phyloP scores from a whole-genome alignment of 495 filamentous ascomycete genomes.

The Penicillium angulare region DNA sequence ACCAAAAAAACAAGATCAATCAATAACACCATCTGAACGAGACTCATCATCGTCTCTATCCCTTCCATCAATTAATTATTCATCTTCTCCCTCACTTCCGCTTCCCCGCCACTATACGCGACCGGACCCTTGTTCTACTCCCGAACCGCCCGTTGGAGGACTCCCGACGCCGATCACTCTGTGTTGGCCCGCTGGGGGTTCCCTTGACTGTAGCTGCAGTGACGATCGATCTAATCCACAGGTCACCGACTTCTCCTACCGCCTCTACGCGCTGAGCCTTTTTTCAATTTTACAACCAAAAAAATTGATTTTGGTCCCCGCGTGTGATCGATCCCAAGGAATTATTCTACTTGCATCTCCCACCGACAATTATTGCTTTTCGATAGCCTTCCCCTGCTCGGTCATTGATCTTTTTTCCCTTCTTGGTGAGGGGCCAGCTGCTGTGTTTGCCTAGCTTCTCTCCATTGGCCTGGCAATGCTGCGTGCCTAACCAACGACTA shows the following conservation, averaged over 20 bases:
- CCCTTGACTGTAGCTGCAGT: constrained; percentile 17
- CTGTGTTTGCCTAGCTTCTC: constrained; percentile 5
- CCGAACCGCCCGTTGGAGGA: constrained; percentile 11
- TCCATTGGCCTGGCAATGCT: constrained; percentile 17
- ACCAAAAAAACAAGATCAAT: too few species aligned
- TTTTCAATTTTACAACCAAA: too few species aligned
- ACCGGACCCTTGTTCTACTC: constrained; percentile 16
- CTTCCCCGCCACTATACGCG: constrained; percentile 7
- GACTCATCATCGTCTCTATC: too few species aligned
- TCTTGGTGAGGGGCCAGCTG: background rate
- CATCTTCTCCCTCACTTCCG: constrained; percentile 17
- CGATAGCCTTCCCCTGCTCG: too few species aligned
- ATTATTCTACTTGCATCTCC: too few species aligned
- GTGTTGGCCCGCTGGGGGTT: constrained; percentile 16
- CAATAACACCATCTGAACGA: too few species aligned
- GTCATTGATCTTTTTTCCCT: background rate
- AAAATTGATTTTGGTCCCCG: too few species aligned
- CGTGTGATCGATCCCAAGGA: constrained; percentile 14
- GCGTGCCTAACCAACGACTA: constrained; percentile 23
- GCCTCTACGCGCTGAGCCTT: background rate
- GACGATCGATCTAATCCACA: constrained; percentile 20
- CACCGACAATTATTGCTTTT: too few species aligned
- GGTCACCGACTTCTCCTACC: constrained; percentile 14
- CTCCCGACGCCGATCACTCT: constrained; percentile 21
- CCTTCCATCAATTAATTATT: constrained; percentile 15